Evolutionary conservation across 2,329 filamentous ascomycete genomes (phyloP).

Genomic region (Pseudogymnoascus sp.): DNA sequence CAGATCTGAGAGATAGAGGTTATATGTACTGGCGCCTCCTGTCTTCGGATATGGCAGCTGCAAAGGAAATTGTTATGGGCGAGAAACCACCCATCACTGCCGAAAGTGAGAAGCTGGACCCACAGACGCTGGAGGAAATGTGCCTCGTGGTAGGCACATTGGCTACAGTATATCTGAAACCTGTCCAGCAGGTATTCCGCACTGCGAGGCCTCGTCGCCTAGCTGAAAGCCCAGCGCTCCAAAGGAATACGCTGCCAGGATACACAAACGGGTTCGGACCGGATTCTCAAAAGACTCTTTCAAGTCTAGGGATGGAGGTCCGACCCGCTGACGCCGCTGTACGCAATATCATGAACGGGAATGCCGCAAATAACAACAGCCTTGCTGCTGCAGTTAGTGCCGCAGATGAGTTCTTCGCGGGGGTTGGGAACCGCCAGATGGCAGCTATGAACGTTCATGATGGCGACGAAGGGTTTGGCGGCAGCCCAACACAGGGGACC

Average conservation of each 20-base stretch:
- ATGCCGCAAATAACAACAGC: slow-evolving; percentile 34
- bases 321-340: slow-evolving; percentile 27
- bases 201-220: slow-evolving; percentile 74
- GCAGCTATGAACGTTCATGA: slow-evolving; percentile 61
- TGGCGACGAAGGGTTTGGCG: slow-evolving; percentile 55
- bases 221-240: slow-evolving; percentile 75
- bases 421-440: slow-evolving; percentile 66
- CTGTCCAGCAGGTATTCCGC: slow-evolving; percentile 93
- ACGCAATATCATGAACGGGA: slow-evolving; percentile 19
- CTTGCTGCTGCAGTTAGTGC: slow-evolving; percentile 69
- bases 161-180: slow-evolving; percentile 95
- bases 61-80: slow-evolving; percentile 89
- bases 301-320: slow-evolving; percentile 44
- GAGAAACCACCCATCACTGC: slow-evolving; percentile 95
- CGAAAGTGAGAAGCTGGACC: slow-evolving; percentile 89
- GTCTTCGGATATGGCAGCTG: slow-evolving; percentile 80
- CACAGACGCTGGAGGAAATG: slow-evolving; percentile 88
- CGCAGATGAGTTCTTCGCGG: slow-evolving; percentile 84
- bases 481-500: slow-evolving; percentile 38
- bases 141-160: slow-evolving; percentile 93
- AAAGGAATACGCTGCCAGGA: slow-evolving; percentile 56
- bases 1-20: slow-evolving; percentile 86
- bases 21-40: slow-evolving; percentile 99
- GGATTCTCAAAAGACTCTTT: slow-evolving; percentile 53
- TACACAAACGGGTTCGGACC: slow-evolving; percentile 37